These are phyloP conservation scores for Allomyces macrogynus DNA, from an alignment of 192 early-diverging fungal genomes.

Conservation along the genomic window DNA sequence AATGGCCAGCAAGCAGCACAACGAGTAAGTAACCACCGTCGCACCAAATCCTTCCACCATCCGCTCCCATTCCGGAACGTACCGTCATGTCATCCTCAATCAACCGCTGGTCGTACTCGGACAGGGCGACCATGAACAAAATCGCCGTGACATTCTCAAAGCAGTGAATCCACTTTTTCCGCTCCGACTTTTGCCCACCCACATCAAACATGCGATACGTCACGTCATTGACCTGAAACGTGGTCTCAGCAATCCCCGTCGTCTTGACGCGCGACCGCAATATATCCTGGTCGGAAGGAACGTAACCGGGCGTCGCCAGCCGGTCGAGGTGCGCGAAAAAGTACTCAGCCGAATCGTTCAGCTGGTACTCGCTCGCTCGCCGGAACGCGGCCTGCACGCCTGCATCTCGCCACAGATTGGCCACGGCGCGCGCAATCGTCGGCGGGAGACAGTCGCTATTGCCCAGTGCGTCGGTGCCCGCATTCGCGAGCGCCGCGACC, in stretches of 20 bases:
- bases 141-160: slow-evolving; percentile 94
- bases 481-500: slow-evolving; percentile 49
- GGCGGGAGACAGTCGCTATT: slow-evolving; percentile 27
- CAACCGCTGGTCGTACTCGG: slow-evolving; percentile 85
- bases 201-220: slow-evolving; percentile 74
- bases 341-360: slow-evolving; percentile 93
- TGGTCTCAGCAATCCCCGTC: slow-evolving; percentile 89
- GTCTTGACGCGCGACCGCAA: slow-evolving; percentile 91
- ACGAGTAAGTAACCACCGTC: neutral
- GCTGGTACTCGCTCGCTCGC: slow-evolving; percentile 76
- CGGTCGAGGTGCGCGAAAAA: slow-evolving; percentile 49
- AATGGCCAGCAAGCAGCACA: neutral
- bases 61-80: slow-evolving; percentile 7
- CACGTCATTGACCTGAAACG: slow-evolving; percentile 70
- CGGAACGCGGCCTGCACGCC: slow-evolving; percentile 65
- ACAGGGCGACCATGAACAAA: slow-evolving; percentile 84
- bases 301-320: slow-evolving; percentile 56
- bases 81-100: slow-evolving; percentile 89
- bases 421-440: slow-evolving; percentile 59
- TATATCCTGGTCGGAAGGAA: slow-evolving; percentile 89
- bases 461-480: slow-evolving; percentile 60
- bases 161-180: slow-evolving; percentile 99
- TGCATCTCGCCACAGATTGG: slow-evolving; percentile 64
- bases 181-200: slow-evolving; percentile 90
- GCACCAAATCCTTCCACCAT: neutral